A percentile compares a stretch with the other conserved stretches of the same genome.
Evolutionary conservation across 1,284 basidiomycete genomes (phyloP).

Genomic region (Apiotrichum montevideense): DNA sequence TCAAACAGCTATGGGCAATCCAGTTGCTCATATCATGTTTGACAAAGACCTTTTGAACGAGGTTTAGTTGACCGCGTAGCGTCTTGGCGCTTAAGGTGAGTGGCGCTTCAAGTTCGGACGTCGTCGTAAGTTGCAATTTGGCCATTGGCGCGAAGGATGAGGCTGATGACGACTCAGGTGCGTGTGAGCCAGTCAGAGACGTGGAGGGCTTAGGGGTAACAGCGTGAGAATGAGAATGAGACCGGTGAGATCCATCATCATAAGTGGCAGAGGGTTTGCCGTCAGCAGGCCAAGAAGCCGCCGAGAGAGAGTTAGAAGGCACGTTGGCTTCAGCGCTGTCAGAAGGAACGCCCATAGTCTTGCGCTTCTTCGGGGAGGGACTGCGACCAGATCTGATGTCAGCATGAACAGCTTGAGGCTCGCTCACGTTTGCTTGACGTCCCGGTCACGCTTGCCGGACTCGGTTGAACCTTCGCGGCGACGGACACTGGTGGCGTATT

Average conservation of each 20-base stretch:
- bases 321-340: constrained; percentile 6
- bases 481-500: constrained; percentile 26
- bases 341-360: constrained; percentile 1
- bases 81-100: constrained; percentile 32
- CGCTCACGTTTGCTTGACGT: constrained; percentile 2
- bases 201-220: constrained; percentile 4
- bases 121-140: no score
- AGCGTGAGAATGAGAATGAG: constrained; percentile 7
- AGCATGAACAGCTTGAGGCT: no score
- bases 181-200: constrained; percentile 9
- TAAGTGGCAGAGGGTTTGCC: neutral
- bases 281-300: neutral
- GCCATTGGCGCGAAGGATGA: no score
- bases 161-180: constrained; percentile 10
- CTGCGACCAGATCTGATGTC: neutral
- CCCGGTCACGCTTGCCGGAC: constrained; percentile 8
- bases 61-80: constrained; percentile 26
- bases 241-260: constrained; percentile 5
- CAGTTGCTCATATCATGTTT: constrained; percentile 39
- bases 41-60: constrained; percentile 29
- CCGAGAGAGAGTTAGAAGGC: neutral
- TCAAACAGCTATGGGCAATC: constrained; percentile 44
- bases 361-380: constrained; percentile 6
- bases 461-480: constrained; percentile 10
- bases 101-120: neutral